Conservation (phyloP, 129 eudicot genomes). For the Gnaphalium uliginosum region DNA sequence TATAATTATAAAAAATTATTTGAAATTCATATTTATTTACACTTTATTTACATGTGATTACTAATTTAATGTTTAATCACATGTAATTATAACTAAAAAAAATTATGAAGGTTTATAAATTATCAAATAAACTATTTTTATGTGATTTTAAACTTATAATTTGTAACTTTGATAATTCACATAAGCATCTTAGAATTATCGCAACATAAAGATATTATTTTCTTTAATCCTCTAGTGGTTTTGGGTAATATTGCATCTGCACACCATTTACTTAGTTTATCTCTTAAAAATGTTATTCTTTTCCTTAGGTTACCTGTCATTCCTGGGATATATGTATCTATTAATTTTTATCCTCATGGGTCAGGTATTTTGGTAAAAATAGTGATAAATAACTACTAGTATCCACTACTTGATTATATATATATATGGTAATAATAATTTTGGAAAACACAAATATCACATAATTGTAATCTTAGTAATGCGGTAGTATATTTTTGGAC, state of each 20-base stretch:
- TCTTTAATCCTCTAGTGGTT: background rate
- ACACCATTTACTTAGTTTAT: slow-evolving; percentile 11
- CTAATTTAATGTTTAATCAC: too few species aligned
- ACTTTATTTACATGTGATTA: too few species aligned
- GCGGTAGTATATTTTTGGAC: background rate
- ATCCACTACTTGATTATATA: background rate
- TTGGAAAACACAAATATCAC: slow-evolving; percentile 12
- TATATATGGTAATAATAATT: slow-evolving; percentile 1
- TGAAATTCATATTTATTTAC: too few species aligned
- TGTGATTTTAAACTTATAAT: too few species aligned
- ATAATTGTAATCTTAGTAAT: background rate
- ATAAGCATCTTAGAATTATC: background rate
- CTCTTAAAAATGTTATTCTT: background rate
- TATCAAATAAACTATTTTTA: too few species aligned
- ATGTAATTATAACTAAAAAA: too few species aligned
- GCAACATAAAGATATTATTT: slow-evolving; percentile 2
- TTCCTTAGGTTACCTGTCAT: background rate
- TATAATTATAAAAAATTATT: too few species aligned
- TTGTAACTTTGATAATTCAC: too few species aligned
- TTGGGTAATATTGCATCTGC: background rate
- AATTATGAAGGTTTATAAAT: too few species aligned
- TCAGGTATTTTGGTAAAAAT: background rate
- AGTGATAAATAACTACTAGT: background rate
- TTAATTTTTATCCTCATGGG: background rate
- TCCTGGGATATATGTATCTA: too few species aligned